Base-by-base conservation (phyloP, 2,329 filamentous ascomycete genomes). In the Myriangium duriaei region DNA sequence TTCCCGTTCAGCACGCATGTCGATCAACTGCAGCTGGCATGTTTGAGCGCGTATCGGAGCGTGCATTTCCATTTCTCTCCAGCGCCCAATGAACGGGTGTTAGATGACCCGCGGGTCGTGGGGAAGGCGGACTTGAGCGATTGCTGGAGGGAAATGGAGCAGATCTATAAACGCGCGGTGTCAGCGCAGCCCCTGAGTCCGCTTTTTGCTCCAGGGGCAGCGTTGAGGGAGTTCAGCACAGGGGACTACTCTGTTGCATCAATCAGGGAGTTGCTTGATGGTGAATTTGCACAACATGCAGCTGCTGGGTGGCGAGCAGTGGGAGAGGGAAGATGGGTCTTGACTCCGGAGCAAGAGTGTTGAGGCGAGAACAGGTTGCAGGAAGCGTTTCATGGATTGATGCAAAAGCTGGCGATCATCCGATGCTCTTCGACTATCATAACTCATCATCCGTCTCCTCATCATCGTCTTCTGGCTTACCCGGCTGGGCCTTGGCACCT, bases 1-100 rank as follows among this genome's bases (percentile, higher is more conserved):
- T 84, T 83, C 47, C 79, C 80, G 0, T 72, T 77, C 24, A 65
- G 68, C 33, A 67, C 68, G 4, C 78, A 83, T 51, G 65, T 81
- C 34, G 58, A 67, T 28, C 30, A 14, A 36, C 32, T 30, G 18
- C 30, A 34, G 30, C 21, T 16, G 21, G 19, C 16, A 15, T 34
- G 17, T 11, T 18, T 33, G 15, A 13, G n/a, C 12, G 31, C 29
- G 14, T 34, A 34, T 16, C 21, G 34, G 18, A 26, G 43, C 11
- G 40, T 67, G 2, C 48, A 55, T 3, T 47, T 66, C 6, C 59
- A 64, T 35, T 54, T 68, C 7, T 61, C 63, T 0, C 64, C 64
- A 1, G 53, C 55, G 1, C 48, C 53, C 0, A 53, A 59, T 12
- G 62, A 59, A 14, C 49, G 54, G 9, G 50, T 64, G 2, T 48